These are phyloP conservation scores for Didymella exigua DNA, from an alignment of 2,329 filamentous ascomycete species.

Conservation along the genomic window DNA sequence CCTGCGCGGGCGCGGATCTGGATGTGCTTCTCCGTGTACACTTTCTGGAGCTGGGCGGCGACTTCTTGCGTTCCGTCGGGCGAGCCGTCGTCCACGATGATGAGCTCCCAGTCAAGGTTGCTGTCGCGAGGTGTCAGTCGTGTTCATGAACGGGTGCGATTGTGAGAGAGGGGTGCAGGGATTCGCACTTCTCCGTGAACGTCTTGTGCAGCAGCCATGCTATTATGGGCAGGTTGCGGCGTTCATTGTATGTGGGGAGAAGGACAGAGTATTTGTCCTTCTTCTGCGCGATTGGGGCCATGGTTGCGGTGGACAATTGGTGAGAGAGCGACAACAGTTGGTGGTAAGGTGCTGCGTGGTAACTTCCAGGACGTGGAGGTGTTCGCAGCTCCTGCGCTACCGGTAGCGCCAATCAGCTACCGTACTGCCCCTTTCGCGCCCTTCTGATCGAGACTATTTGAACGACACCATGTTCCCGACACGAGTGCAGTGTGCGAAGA, in stretches of 20 bases:
- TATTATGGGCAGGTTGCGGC: conserved; percentile 94
- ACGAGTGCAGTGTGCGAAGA: conserved; percentile 21
- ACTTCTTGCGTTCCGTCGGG: conserved; percentile 94
- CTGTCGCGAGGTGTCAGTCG: conserved; percentile 54
- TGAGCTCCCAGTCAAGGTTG: conserved; percentile 93
- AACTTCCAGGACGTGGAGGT: conserved; percentile 22
- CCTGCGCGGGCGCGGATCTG: conserved; percentile 85
- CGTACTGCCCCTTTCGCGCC: conserved; percentile 28
- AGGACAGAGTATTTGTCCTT: conserved; percentile 94
- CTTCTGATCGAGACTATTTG: conserved; percentile 16
- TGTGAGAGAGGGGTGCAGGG: conserved; percentile 8
- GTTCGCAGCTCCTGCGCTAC: not conserved
- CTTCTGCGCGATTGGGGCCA: conserved; percentile 46
- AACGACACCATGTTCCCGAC: conserved; percentile 14
- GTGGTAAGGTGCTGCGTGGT: conserved; percentile 10
- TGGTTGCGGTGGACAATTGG: conserved; percentile 26
- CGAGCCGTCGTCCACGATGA: conserved; percentile 97
- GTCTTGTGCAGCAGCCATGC: conserved; percentile 91
- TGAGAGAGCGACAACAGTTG: conserved; percentile 41
- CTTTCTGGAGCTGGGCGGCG: conserved; percentile 85
- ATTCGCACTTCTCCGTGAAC: conserved; percentile 80
- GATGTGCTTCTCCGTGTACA: conserved; percentile 77
- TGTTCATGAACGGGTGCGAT: not conserved
- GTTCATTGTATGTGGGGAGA: conserved; percentile 98
- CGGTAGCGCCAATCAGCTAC: no score